phyloP scores from a whole-genome alignment of 2,329 filamentous ascomycete species.

The Didymella pinodella region DNA sequence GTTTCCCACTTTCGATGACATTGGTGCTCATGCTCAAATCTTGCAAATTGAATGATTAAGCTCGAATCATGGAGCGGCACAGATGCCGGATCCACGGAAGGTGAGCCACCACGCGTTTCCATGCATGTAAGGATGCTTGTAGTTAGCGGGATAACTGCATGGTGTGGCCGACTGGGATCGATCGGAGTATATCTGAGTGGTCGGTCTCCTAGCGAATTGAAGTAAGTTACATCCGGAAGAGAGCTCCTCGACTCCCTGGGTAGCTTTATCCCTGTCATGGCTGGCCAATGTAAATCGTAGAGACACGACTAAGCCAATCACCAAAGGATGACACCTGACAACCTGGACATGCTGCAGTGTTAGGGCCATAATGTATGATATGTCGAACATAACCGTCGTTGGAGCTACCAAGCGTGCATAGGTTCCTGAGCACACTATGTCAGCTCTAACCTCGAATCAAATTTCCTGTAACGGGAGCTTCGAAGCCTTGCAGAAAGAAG shows the following conservation, averaged over 20 bases:
- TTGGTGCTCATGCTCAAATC: slow-evolving; percentile 1
- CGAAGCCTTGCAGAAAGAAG: slow-evolving; percentile 5
- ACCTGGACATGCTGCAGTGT: neutral
- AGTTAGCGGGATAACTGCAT: slow-evolving; percentile 17
- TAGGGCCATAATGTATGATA: neutral
- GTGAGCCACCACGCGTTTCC: slow-evolving; percentile 17
- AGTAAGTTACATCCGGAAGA: neutral
- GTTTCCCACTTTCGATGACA: slow-evolving; percentile 12
- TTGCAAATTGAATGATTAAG: slow-evolving; percentile 8
- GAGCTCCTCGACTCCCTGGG: neutral
- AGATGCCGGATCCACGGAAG: slow-evolving; percentile 17
- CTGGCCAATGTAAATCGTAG: slow-evolving; percentile 3
- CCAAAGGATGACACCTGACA: slow-evolving; percentile 4
- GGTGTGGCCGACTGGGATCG: slow-evolving; percentile 6
- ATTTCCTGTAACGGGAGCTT: neutral
- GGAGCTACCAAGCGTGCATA: neutral
- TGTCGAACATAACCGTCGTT: slow-evolving; percentile 9
- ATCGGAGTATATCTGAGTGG: slow-evolving; percentile 19
- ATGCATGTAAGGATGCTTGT: slow-evolving; percentile 15
- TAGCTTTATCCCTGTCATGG: slow-evolving; percentile 4
- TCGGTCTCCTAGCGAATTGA: neutral
- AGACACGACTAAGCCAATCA: slow-evolving; percentile 2
- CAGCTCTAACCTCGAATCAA: slow-evolving; percentile 1
- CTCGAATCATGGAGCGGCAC: slow-evolving; percentile 8
- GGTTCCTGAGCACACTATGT: slow-evolving; percentile 13